A percentile compares a stretch with the other conserved stretches of the same genome.
phyloP scores from a whole-genome alignment of 257 asterid genomes.

The Misopates orontium region DNA sequence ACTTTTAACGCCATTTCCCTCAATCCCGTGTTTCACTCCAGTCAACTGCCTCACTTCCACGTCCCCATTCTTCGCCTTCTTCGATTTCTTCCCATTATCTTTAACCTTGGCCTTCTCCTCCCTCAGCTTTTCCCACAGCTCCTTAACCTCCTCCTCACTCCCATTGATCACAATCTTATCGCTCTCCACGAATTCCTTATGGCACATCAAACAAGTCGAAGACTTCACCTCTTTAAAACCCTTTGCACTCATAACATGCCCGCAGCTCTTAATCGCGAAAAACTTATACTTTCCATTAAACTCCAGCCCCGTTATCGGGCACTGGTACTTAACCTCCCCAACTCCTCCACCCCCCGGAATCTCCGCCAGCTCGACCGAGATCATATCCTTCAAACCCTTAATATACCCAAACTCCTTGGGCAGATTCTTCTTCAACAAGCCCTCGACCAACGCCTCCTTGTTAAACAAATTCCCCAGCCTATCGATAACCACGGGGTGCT shows the following conservation, averaged over 20 bases:
- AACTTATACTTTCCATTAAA: conserved; percentile 80
- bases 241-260: conserved; percentile 87
- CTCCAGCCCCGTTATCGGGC: conserved; percentile 77
- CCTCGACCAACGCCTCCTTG: conserved; percentile 87
- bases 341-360: conserved; percentile 45
- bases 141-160: conserved; percentile 75
- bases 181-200: conserved; percentile 58
- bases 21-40: conserved; percentile 68
- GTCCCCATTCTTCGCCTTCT: conserved; percentile 57
- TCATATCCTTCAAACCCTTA: conserved; percentile 95
- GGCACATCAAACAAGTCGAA: conserved; percentile 72
- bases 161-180: conserved; percentile 87
- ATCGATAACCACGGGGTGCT: conserved; percentile 74
- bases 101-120: conserved; percentile 51
- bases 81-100: conserved; percentile 56
- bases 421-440: conserved; percentile 72
- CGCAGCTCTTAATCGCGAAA: conserved; percentile 64
- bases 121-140: conserved; percentile 68
- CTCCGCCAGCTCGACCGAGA: conserved; percentile 53
- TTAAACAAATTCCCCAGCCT: conserved; percentile 85
- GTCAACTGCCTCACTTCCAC: conserved; percentile 42
- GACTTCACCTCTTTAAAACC: conserved; percentile 90
- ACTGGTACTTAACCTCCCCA: conserved; percentile 58
- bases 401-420: conserved; percentile 79
- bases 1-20: conserved; percentile 37